Conservation (phyloP, 2,329 filamentous ascomycete species). For the Curvularia sp. region DNA sequence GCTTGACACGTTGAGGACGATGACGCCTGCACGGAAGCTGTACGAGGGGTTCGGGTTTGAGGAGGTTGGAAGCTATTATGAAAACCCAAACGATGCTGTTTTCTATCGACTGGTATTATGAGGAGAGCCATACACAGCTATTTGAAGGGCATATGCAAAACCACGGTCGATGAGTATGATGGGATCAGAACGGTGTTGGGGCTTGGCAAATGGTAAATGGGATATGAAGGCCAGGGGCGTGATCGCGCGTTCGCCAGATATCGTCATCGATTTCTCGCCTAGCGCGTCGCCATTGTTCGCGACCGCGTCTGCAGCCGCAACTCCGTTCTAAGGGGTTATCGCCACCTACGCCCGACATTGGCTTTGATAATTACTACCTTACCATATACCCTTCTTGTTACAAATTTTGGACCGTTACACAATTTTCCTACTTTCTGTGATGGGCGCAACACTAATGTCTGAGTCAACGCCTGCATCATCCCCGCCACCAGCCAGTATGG, state of each 20-base stretch:
- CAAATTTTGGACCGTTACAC: neutral
- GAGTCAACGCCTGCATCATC: slow-evolving; percentile 46
- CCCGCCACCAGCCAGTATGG: slow-evolving; percentile 41
- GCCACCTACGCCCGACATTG: slow-evolving; percentile 21
- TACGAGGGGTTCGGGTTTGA: slow-evolving; percentile 61
- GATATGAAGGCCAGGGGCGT: slow-evolving; percentile 26
- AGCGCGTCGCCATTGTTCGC: slow-evolving; percentile 34
- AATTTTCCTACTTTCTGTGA: slow-evolving; percentile 35
- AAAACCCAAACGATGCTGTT: slow-evolving; percentile 60
- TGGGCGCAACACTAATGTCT: slow-evolving; percentile 30
- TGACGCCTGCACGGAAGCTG: slow-evolving; percentile 59
- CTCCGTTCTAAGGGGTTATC: slow-evolving; percentile 11
- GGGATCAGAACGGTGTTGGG: neutral
- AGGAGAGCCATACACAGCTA: neutral
- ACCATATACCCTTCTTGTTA: neutral
- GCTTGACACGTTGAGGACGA: slow-evolving; percentile 63
- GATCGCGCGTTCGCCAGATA: slow-evolving; percentile 39
- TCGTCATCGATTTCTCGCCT: slow-evolving; percentile 30
- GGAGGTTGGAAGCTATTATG: slow-evolving; percentile 62
- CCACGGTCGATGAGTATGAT: too few species aligned
- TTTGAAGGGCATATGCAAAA: neutral
- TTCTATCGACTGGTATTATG: slow-evolving; percentile 56
- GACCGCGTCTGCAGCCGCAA: slow-evolving; percentile 20
- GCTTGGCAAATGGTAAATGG: slow-evolving; percentile 16
- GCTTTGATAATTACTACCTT: slow-evolving; percentile 1